Conservation (phyloP, 805 yeast genomes). For the Sugiyamaella qingdaonensis region DNA sequence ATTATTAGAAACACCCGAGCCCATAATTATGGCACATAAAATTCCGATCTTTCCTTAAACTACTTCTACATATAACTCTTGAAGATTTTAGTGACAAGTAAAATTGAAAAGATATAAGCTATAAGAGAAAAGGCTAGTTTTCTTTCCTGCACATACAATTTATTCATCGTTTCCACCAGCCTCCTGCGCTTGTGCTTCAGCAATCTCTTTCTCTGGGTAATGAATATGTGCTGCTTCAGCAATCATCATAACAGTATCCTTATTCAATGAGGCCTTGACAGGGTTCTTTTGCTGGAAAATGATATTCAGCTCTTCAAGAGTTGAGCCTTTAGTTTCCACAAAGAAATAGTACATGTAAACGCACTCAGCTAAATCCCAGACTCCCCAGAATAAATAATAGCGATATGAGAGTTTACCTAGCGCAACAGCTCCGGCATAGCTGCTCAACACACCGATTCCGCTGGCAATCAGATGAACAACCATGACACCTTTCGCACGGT, state of each 20-base stretch:
- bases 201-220: too few species aligned
- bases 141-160: too few species aligned
- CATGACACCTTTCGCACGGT: conserved; percentile 28
- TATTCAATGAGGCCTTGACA: conserved; percentile 5
- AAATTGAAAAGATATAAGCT: too few species aligned
- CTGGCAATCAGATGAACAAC: conserved; percentile 7
- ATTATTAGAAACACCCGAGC: too few species aligned
- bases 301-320: conserved; percentile 16
- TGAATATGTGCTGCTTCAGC: too few species aligned
- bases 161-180: too few species aligned
- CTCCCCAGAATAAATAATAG: conserved; percentile 31
- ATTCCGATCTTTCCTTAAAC: too few species aligned
- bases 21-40: too few species aligned
- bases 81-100: too few species aligned
- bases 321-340: conserved; percentile 22
- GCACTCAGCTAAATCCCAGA: conserved; percentile 30
- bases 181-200: too few species aligned
- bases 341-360: conserved; percentile 33
- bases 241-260: neutral
- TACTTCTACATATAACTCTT: too few species aligned
- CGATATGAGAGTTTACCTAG: conserved; percentile 30
- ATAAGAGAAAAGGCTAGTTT: too few species aligned
- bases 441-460: conserved; percentile 21
- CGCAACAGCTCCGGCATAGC: conserved; percentile 24
- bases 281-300: conserved; percentile 11